These are phyloP conservation scores for Pichia ethanolica DNA, from an alignment of 805 yeast genomes.

Conservation along the genomic window DNA sequence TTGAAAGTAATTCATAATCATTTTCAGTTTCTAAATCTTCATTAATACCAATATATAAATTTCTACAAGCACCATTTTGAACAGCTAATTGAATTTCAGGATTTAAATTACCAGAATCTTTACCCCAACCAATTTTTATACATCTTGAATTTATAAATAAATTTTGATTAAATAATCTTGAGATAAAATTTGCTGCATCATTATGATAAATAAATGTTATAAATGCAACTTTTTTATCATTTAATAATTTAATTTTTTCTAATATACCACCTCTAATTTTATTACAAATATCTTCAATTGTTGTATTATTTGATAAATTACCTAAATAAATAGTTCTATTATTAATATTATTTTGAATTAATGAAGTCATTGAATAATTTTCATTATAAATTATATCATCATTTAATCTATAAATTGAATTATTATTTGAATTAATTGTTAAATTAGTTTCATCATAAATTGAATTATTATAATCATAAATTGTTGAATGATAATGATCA, in stretches of 20 bases:
- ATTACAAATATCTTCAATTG: constrained; percentile 68
- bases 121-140: constrained; percentile 67
- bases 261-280: constrained; percentile 71
- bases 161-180: constrained; percentile 42
- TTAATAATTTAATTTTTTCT: constrained; percentile 45
- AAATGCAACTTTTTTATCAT: constrained; percentile 55
- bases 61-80: constrained; percentile 65
- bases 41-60: constrained; percentile 61
- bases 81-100: constrained; percentile 54
- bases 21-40: constrained; percentile 30
- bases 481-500: neutral
- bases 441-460: no score
- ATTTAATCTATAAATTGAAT: neutral
- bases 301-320: constrained; percentile 54
- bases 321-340: constrained; percentile 69
- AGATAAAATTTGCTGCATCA: constrained; percentile 60
- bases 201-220: constrained; percentile 59
- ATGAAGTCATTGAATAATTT: neutral
- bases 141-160: constrained; percentile 54
- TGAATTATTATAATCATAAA: no score
- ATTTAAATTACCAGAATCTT: constrained; percentile 56
- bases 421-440: neutral
- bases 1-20: constrained; percentile 19
- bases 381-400: neutral
- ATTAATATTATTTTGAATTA: constrained; percentile 24